Evolutionary conservation across 306 rosid genomes (phyloP).

Genomic region (Ormosia emarginata): DNA sequence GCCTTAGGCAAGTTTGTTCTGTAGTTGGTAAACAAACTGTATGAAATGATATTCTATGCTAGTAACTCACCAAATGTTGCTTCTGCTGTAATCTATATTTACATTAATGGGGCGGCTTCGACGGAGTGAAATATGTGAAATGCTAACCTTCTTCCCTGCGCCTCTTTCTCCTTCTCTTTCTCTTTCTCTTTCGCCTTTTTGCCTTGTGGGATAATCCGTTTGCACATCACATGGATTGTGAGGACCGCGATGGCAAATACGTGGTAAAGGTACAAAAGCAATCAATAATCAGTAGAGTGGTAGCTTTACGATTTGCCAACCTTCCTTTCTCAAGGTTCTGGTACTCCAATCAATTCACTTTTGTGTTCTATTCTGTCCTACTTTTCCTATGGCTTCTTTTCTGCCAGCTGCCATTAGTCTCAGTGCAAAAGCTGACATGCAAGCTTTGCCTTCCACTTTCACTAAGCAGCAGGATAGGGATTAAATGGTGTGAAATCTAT

Average conservation of each 20-base stretch:
- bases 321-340: slow-evolving; percentile 29
- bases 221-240: slow-evolving; percentile 42
- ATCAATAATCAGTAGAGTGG: slow-evolving; percentile 26
- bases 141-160: slow-evolving; percentile 4
- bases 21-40: slow-evolving; percentile 30
- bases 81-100: slow-evolving; percentile 46
- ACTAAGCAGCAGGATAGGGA: neutral
- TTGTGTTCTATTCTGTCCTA: slow-evolving; percentile 2
- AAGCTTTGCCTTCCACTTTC: slow-evolving; percentile 24
- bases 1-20: slow-evolving; percentile 22
- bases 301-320: slow-evolving; percentile 65
- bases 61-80: slow-evolving; percentile 38
- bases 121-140: slow-evolving; percentile 27
- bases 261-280: slow-evolving; percentile 26
- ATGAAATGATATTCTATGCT: slow-evolving; percentile 27
- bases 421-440: slow-evolving; percentile 30
- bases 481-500: neutral
- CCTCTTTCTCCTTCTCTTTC: neutral
- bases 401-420: slow-evolving; percentile 22
- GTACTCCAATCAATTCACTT: slow-evolving; percentile 20
- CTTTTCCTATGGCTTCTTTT: slow-evolving; percentile 23
- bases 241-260: slow-evolving; percentile 27
- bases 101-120: slow-evolving; percentile 20
- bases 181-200: neutral
- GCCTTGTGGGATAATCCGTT: slow-evolving; percentile 3